Evolutionary conservation across 768 basidiomycete species (phyloP).

Genomic region (Phlebiopsis flavidoalba): DNA sequence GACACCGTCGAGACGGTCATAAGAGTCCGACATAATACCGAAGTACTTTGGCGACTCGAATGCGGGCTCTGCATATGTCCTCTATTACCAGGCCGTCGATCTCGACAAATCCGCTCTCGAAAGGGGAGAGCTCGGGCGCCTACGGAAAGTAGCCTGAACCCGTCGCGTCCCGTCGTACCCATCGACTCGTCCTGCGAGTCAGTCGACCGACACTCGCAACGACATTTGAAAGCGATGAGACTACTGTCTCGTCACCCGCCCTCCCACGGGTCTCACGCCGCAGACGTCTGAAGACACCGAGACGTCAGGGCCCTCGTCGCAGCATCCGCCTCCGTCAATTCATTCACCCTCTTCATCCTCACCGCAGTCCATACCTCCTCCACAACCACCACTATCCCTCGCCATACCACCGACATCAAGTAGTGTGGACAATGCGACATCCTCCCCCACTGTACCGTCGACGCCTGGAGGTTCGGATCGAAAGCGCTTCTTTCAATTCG

Average conservation of each 20-base stretch:
- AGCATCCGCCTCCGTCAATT: slow-evolving; percentile 13
- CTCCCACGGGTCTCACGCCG: slow-evolving; percentile 32
- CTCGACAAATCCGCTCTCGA: slow-evolving; percentile 73
- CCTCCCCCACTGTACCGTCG: slow-evolving; percentile 10
- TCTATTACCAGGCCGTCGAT: slow-evolving; percentile 95
- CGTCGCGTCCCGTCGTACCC: background rate
- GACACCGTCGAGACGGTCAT: slow-evolving; percentile 84
- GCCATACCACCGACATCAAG: slow-evolving; percentile 9
- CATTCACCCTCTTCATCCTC: slow-evolving; percentile 15
- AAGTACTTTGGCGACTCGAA: slow-evolving; percentile 93
- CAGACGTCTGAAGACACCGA: background rate
- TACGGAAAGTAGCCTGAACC: background rate
- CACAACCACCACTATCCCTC: slow-evolving; percentile 7
- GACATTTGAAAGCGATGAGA: background rate
- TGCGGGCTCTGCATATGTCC: slow-evolving; percentile 88
- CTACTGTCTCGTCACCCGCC: slow-evolving; percentile 15
- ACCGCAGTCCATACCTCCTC: slow-evolving; percentile 7
- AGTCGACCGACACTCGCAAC: slow-evolving; percentile 3
- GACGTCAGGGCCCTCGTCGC: slow-evolving; percentile 3
- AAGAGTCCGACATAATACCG: slow-evolving; percentile 75
- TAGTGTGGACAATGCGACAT: slow-evolving; percentile 15
- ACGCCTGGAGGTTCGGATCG: slow-evolving; percentile 13
- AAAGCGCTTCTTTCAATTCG: slow-evolving; percentile 20
- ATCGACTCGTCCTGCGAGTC: background rate
- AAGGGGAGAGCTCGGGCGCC: too few relatives aligned